Percentiles rank a stretch among this genome's conserved stretches.
Evolutionary conservation across 768 basidiomycete genomes (phyloP).

Genomic region (Hysterangium stoloniferum): DNA sequence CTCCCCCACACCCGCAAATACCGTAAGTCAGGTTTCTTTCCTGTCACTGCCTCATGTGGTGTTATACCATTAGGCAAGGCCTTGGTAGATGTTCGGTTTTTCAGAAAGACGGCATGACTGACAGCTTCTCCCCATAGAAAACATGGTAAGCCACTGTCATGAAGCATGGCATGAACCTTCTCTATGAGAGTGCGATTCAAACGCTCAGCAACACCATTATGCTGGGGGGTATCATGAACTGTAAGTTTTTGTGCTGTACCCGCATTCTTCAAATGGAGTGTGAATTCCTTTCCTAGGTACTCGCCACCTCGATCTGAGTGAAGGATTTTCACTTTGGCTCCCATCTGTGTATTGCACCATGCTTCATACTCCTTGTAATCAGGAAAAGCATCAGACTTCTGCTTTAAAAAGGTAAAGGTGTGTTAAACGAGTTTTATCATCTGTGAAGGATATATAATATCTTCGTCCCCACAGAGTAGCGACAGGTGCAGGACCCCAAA

Average conservation of each 20-base stretch:
- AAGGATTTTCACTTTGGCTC: slow-evolving; percentile 21
- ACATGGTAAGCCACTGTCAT: slow-evolving; percentile 27
- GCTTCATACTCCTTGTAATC: slow-evolving; percentile 29
- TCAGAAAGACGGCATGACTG: slow-evolving; percentile 27
- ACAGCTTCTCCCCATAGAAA: slow-evolving; percentile 34
- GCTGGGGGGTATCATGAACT: slow-evolving; percentile 28
- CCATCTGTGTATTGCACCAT: slow-evolving; percentile 25
- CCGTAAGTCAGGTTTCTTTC: neutral
- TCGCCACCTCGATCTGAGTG: slow-evolving; percentile 19
- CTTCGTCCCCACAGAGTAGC: neutral
- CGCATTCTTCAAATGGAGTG: neutral
- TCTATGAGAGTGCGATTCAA: slow-evolving; percentile 32
- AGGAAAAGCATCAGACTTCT: slow-evolving; percentile 18
- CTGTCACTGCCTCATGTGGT: slow-evolving; percentile 15
- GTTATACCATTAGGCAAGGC: slow-evolving; percentile 19
- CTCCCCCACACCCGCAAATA: neutral
- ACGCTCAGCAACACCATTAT: slow-evolving; percentile 34
- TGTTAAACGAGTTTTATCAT: slow-evolving; percentile 9
- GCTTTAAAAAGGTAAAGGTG: neutral
- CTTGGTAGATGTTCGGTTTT: slow-evolving; percentile 26
- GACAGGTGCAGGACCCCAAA: slow-evolving; percentile 4
- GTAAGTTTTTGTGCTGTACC: slow-evolving; percentile 30
- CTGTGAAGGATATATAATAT: slow-evolving; percentile 14
- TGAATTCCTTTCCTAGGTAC: neutral
- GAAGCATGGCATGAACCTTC: slow-evolving; percentile 27